Conservation (phyloP, 2,329 filamentous ascomycete genomes). For the Diaporthe velutina region DNA sequence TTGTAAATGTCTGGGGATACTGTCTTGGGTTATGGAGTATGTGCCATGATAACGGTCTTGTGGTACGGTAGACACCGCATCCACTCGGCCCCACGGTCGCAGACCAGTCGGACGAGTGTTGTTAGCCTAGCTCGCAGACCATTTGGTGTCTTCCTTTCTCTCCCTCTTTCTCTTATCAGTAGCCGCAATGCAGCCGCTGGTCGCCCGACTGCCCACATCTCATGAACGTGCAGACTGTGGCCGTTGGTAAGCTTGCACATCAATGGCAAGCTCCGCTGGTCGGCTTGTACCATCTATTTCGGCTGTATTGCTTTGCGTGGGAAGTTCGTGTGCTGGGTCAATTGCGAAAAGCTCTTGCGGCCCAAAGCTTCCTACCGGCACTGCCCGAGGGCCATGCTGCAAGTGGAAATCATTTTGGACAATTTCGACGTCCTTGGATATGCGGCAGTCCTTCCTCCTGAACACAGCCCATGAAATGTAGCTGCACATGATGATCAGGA, state of each 20-base stretch:
- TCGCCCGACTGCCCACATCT: background rate
- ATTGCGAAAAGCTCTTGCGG: no score
- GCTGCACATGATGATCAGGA: background rate
- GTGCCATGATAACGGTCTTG: background rate
- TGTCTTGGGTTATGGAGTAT: background rate
- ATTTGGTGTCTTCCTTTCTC: background rate
- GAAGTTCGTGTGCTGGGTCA: background rate
- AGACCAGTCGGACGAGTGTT: background rate
- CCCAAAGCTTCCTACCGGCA: background rate
- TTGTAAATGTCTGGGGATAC: background rate
- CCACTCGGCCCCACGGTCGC: no score
- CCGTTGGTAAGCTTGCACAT: background rate
- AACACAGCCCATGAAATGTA: background rate
- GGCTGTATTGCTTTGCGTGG: background rate
- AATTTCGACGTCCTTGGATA: background rate
- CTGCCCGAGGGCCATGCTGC: no score
- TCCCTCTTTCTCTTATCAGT: background rate
- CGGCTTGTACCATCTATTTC: background rate
- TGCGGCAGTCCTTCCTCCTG: no score
- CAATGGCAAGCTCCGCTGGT: background rate
- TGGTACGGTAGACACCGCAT: no score
- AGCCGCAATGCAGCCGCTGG: background rate
- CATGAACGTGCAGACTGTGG: background rate
- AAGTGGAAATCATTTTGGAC: background rate
- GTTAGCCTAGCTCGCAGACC: no score